Evolutionary conservation across 2,329 filamentous ascomycete genomes (phyloP), one percentile per base, ranked within the genome.

Genomic region (Fusarium guadeloupense): DNA sequence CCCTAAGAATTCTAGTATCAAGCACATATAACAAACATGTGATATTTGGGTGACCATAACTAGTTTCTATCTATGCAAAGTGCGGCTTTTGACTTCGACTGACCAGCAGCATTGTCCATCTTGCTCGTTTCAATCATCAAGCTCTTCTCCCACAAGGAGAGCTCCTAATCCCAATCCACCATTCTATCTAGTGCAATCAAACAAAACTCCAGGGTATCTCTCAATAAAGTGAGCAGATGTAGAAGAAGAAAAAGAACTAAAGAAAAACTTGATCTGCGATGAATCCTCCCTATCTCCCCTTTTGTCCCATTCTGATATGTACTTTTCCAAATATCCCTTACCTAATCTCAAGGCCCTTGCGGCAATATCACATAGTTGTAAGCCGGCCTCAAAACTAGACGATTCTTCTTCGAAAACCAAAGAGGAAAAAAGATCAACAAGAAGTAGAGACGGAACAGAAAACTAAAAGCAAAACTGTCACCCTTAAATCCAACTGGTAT

Each of bases 51-150:
- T 69, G 55, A 61, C 64, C 65, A 54, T 68, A 58, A 55, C 59
- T 20, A 64, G 59, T 60, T 65, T 65, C 67, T 69, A 69, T 69
- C 67, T 69, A 69, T 66, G 49, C 62, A 58, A 63, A 55, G 54
- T 56, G 46, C 66, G n/a, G 58, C 54, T 45, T 62, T 59, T 53
- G 57, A 64, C 54, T 68, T 59, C 57, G 42, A 69, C 67, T 69
- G 67, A 44, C 67, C 67, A 69, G 67, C 67, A 69, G 67, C 51
- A 64, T 68, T 47, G 53, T 69, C 66, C 66, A 66, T 69, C 65
- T 68, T 64, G 67, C 67, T 69, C 67, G 55, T 69, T 67, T 62
- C 66, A 69, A 57, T 69, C 67, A 69, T 68, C 65, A 68, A 43
- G 45, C 55, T 56, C 59, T 65, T 62, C 51, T 42, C 41, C 20